Evolutionary conservation across 805 yeast genomes (phyloP).

Genomic region (Komagataella pastoris): DNA sequence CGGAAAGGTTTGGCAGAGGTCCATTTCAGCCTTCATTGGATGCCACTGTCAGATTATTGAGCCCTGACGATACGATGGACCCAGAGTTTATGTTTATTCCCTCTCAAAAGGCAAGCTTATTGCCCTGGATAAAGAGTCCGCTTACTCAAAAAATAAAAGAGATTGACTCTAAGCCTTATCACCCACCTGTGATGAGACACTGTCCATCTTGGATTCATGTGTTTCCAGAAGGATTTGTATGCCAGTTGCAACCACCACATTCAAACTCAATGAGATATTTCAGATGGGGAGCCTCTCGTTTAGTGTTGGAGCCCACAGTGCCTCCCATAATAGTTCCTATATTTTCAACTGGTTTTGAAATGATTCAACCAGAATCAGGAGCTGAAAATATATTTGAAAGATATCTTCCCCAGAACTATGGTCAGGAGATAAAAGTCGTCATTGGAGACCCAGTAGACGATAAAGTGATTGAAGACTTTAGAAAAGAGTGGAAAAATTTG

Average conservation of each 20-base stretch:
- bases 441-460: slow-evolving; percentile 67
- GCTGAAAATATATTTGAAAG: slow-evolving; percentile 42
- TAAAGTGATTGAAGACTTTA: slow-evolving; percentile 37
- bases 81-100: slow-evolving; percentile 17
- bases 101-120: not conserved
- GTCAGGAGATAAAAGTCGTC: slow-evolving; percentile 52
- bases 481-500: slow-evolving; percentile 58
- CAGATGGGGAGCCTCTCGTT: slow-evolving; percentile 87
- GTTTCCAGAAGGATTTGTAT: slow-evolving; percentile 90
- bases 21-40: slow-evolving; percentile 88
- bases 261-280: slow-evolving; percentile 85
- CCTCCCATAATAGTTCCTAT: slow-evolving; percentile 86
- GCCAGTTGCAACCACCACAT: slow-evolving; percentile 71
- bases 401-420: slow-evolving; percentile 48
- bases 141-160: slow-evolving; percentile 6
- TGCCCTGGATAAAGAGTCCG: slow-evolving; percentile 16
- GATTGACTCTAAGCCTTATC: slow-evolving; percentile 17
- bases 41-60: slow-evolving; percentile 67
- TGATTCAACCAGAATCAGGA: slow-evolving; percentile 67
- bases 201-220: slow-evolving; percentile 86
- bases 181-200: slow-evolving; percentile 44
- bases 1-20: slow-evolving; percentile 82
- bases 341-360: slow-evolving; percentile 76
- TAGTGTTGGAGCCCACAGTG: slow-evolving; percentile 68
- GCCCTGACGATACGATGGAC: slow-evolving; percentile 62